Conservation (phyloP, 495 filamentous ascomycete genomes). For the Cairneyella variabilis region DNA sequence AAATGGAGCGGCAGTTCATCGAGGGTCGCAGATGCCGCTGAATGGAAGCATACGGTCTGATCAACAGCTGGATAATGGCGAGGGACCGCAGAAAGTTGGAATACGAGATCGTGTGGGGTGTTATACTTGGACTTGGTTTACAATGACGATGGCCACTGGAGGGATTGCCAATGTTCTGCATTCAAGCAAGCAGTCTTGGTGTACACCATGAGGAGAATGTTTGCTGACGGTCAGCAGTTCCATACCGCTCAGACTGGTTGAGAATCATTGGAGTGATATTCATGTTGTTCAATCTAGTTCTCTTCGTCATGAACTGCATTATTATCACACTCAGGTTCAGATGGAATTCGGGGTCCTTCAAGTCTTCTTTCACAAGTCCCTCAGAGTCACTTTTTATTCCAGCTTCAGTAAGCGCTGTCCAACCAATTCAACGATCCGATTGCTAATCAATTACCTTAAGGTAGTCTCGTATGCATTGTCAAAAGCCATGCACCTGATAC, state of each 20-base stretch:
- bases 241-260: slow-evolving; percentile 65
- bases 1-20: neutral
- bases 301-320: slow-evolving; percentile 66
- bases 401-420: slow-evolving; percentile 52
- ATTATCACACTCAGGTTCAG: slow-evolving; percentile 69
- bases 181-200: slow-evolving; percentile 44
- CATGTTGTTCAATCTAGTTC: slow-evolving; percentile 69
- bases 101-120: slow-evolving; percentile 43
- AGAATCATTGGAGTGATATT: slow-evolving; percentile 68
- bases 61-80: neutral
- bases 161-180: slow-evolving; percentile 78
- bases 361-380: slow-evolving; percentile 68
- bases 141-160: slow-evolving; percentile 78
- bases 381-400: slow-evolving; percentile 79
- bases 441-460: too few species aligned
- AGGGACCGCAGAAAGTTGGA: slow-evolving; percentile 28
- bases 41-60: neutral
- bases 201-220: slow-evolving; percentile 36
- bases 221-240: slow-evolving; percentile 33
- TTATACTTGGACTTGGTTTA: slow-evolving; percentile 67
- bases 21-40: neutral
- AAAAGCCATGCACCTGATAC: too few species aligned
- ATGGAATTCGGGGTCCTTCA: slow-evolving; percentile 67
- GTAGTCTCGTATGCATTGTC: slow-evolving; percentile 43
- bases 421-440: too few species aligned